Evolutionary conservation across 2,329 filamentous ascomycete species (phyloP).

Genomic region (Hypoxylon sp.): DNA sequence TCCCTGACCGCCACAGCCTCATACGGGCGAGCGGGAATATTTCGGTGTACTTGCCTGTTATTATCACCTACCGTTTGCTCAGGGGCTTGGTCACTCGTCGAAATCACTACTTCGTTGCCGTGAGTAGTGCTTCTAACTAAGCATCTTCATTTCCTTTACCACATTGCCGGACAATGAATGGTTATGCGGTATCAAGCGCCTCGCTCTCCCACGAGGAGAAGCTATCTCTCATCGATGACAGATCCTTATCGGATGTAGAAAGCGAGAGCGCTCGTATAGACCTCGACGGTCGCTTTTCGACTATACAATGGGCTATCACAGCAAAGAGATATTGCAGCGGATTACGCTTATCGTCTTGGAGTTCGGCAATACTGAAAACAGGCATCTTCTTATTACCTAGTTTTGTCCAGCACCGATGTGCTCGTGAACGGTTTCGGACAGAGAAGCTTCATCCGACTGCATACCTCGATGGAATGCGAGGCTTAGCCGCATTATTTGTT

Average conservation of each 20-base stretch:
- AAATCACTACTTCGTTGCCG: constrained; percentile 30
- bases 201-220: constrained; percentile 62
- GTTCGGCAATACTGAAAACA: constrained; percentile 57
- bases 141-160: constrained; percentile 36
- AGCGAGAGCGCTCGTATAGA: constrained; percentile 59
- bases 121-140: constrained; percentile 25
- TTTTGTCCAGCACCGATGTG: constrained; percentile 64
- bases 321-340: constrained; percentile 51
- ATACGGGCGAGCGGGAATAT: constrained; percentile 25
- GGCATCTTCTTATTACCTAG: constrained; percentile 67
- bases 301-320: constrained; percentile 54
- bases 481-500: constrained; percentile 69
- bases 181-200: constrained; percentile 55
- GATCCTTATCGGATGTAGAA: constrained; percentile 61
- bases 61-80: constrained; percentile 21
- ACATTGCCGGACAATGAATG: constrained; percentile 59
- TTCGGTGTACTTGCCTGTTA: constrained; percentile 24
- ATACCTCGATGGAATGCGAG: constrained; percentile 72
- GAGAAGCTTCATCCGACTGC: constrained; percentile 66
- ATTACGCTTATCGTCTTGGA: constrained; percentile 56
- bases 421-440: constrained; percentile 59
- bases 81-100: constrained; percentile 33
- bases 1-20: constrained; percentile 37
- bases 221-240: constrained; percentile 62
- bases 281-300: constrained; percentile 55